These are phyloP conservation scores for Suillus lakei DNA, from an alignment of 768 basidiomycete genomes.

Conservation along the genomic window DNA sequence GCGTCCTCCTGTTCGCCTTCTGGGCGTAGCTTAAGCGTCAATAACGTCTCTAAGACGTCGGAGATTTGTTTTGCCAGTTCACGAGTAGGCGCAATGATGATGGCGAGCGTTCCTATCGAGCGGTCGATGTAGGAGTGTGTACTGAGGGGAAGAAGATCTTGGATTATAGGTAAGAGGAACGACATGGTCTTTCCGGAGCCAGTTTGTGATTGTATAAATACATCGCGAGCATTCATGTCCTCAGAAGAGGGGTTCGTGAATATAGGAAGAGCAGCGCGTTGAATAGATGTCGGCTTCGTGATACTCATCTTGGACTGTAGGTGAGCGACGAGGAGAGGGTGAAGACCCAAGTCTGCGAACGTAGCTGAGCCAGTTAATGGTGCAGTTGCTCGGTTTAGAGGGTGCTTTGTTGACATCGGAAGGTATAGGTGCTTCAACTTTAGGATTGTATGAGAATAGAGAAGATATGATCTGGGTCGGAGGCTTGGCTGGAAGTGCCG, in stretches of 20 bases:
- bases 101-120: slow-evolving; percentile 91
- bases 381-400: slow-evolving; percentile 78
- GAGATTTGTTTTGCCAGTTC: slow-evolving; percentile 97
- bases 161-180: slow-evolving; percentile 92
- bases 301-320: slow-evolving; percentile 82
- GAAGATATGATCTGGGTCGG: slow-evolving; percentile 81
- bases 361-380: slow-evolving; percentile 76
- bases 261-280: slow-evolving; percentile 70
- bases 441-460: slow-evolving; percentile 85
- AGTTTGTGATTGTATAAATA: slow-evolving; percentile 95
- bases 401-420: slow-evolving; percentile 27
- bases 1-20: slow-evolving; percentile 58
- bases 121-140: slow-evolving; percentile 93
- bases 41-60: slow-evolving; percentile 85
- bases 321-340: slow-evolving; percentile 80
- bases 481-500: slow-evolving; percentile 32
- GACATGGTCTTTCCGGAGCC: slow-evolving; percentile 96
- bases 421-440: slow-evolving; percentile 50
- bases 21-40: slow-evolving; percentile 74
- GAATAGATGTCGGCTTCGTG: slow-evolving; percentile 86
- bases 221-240: slow-evolving; percentile 59
- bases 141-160: slow-evolving; percentile 90
- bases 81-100: slow-evolving; percentile 93
- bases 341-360: slow-evolving; percentile 82
- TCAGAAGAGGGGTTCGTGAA: slow-evolving; percentile 52